Evolutionary conservation across 192 early-diverging fungal genomes (phyloP), one percentile per base, ranked within the genome.

Genomic region (Diversispora epigaea): DNA sequence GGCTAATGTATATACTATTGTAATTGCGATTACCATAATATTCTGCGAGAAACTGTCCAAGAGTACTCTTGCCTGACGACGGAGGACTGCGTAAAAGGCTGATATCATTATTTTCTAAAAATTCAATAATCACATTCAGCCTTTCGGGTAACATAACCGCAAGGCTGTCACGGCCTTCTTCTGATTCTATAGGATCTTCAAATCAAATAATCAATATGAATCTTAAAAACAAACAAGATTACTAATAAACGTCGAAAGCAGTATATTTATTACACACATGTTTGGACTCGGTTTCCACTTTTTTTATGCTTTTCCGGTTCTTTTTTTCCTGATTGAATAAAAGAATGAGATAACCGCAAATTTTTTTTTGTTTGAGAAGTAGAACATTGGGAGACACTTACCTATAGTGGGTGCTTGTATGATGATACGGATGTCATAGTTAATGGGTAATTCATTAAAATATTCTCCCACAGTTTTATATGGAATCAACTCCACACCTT

Each of bases 101-200:
- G 54, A 69, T 11, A 6, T 17, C 49, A 19, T 55, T 49, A 32
- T 4, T n/a, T 69, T 39, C 22, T 10, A 69, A 17, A 39, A 69
- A 54, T 3, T 69, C 22, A 69, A 4, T 41, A 4, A 69, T 69
- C 21, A 2, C 12, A 1, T 69, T 69, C 44, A 69, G n/a, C 22
- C 68, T 50, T 21, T 55, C 46, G 11, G 0, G 7, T 52, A n/a
- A 68, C 5, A 69, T 55, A 69, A 54, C 49, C 4, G 32, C 0
- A 50, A 69, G 68, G 39, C 50, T 69, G 21, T 55, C 68, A 14
- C 68, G 68, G 32, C 68, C 68, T 54, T 69, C 68, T 41, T 69
- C 22, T 69, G 68, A 69, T 54, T 69, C 68, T 69, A 6, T 6
- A 69, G 68, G 68, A 69, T 69, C 14, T 66, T 65, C 41, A n/a